Percentiles rank a stretch among this genome's conserved stretches.
Conservation (phyloP, 345 rosid genomes). For the Lagerstroemia speciosa region DNA sequence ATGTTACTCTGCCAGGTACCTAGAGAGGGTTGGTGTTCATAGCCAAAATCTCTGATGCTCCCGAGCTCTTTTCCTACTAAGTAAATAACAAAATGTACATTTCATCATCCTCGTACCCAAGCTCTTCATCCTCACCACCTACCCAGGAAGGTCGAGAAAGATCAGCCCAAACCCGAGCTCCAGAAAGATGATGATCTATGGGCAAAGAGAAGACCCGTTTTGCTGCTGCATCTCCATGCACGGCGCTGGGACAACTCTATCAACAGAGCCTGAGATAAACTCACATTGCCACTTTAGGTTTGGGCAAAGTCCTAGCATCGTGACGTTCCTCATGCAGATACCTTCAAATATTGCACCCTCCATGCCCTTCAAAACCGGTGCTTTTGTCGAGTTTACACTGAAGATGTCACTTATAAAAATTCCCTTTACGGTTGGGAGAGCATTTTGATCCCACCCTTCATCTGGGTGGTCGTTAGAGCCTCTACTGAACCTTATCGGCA, state of each 20-base stretch:
- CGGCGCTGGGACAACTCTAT: constrained; percentile 49
- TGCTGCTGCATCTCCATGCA: constrained; percentile 57
- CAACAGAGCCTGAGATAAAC: constrained; percentile 57
- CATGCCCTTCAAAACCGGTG: constrained; percentile 65
- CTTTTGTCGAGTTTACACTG: constrained; percentile 67
- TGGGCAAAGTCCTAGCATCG: constrained; percentile 39
- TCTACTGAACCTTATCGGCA: constrained; percentile 78
- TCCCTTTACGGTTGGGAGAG: constrained; percentile 66
- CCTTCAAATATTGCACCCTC: constrained; percentile 51
- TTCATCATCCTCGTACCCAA: too few species aligned
- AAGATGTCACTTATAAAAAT: constrained; percentile 50
- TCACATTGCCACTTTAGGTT: constrained; percentile 69
- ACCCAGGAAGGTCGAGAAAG: neutral
- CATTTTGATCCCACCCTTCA: constrained; percentile 72
- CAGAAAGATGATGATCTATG: neutral
- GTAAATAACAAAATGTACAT: too few species aligned
- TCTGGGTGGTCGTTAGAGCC: constrained; percentile 95
- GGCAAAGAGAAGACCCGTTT: constrained; percentile 28
- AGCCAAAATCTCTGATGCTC: neutral
- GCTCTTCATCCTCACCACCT: neutral
- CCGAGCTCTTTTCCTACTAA: neutral
- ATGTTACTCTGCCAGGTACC: neutral
- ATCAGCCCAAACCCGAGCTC: neutral
- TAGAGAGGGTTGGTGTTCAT: neutral
- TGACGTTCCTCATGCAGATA: constrained; percentile 71